Conservation (phyloP, 2,329 filamentous ascomycete species). For the Fusarium subglutinans region DNA sequence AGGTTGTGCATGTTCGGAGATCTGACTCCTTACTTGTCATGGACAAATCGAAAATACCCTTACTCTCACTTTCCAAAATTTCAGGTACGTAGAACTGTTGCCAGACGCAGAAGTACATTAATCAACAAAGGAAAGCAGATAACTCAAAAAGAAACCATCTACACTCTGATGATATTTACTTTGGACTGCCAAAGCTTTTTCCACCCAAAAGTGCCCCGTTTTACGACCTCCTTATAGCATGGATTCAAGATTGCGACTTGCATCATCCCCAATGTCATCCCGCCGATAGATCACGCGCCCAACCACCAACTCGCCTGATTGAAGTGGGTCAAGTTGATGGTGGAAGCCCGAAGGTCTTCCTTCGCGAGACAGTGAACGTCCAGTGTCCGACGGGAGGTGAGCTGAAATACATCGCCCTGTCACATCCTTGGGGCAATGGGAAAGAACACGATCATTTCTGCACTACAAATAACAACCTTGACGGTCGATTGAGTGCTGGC, state of each 20-base stretch:
- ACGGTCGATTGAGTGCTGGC: background rate
- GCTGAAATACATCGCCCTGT: constrained; percentile 12
- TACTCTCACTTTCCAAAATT: background rate
- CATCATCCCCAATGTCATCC: background rate
- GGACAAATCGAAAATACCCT: background rate
- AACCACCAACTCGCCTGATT: constrained; percentile 12
- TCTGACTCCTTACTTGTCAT: background rate
- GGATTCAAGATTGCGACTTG: constrained; percentile 19
- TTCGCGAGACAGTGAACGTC: background rate
- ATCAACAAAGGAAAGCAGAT: background rate
- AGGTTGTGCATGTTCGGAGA: background rate
- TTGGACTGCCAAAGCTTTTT: constrained; percentile 15
- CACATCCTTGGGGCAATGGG: constrained; percentile 15
- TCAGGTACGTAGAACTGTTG: background rate
- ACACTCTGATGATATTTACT: background rate
- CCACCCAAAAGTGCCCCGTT: background rate
- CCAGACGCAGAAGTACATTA: background rate
- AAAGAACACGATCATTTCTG: constrained; percentile 5
- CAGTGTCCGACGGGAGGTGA: accelerated
- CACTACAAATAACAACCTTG: constrained; percentile 4
- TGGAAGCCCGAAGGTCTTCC: background rate
- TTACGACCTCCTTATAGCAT: constrained; percentile 1
- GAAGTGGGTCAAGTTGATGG: background rate
- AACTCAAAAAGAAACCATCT: background rate
- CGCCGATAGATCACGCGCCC: background rate